These are phyloP conservation scores for Calocybe indica DNA, from an alignment of 768 basidiomycete genomes.

Conservation along the genomic window DNA sequence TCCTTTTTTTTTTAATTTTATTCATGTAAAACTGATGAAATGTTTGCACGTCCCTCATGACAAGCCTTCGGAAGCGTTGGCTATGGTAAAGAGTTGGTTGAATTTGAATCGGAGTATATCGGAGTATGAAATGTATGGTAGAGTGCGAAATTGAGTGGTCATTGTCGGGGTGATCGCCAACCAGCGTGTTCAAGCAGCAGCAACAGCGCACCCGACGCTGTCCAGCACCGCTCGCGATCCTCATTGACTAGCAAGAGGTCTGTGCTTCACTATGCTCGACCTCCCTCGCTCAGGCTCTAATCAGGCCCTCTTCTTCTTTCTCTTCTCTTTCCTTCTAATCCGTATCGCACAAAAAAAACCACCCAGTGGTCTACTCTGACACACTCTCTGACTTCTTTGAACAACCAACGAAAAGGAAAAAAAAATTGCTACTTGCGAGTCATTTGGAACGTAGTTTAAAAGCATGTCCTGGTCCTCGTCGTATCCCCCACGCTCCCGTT, in stretches of 20 bases:
- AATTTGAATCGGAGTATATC: slow-evolving; percentile 18
- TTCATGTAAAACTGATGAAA: slow-evolving; percentile 10
- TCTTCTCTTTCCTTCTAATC: slow-evolving; percentile 52
- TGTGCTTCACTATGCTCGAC: slow-evolving; percentile 90
- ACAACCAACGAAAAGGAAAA: no score
- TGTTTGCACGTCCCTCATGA: slow-evolving; percentile 54
- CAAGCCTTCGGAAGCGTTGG: slow-evolving; percentile 57
- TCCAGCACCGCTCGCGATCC: slow-evolving; percentile 42
- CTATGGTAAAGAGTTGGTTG: slow-evolving; percentile 55
- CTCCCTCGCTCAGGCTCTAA: slow-evolving; percentile 70
- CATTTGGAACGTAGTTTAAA: slow-evolving; percentile 29
- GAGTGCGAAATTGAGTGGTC: slow-evolving; percentile 13
- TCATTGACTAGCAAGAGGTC: slow-evolving; percentile 58
- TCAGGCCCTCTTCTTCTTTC: slow-evolving; percentile 53
- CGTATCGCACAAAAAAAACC: slow-evolving; percentile 1
- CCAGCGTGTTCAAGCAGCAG: slow-evolving; percentile 42
- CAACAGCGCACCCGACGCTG: slow-evolving; percentile 33
- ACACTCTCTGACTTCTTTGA: no score
- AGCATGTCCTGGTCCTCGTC: slow-evolving; percentile 77
- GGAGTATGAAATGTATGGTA: slow-evolving; percentile 33
- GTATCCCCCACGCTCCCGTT: slow-evolving; percentile 79
- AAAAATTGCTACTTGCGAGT: no score
- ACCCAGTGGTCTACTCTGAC: no score
- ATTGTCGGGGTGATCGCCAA: slow-evolving; percentile 53
- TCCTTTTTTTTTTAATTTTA: slow-evolving; percentile 3